Percentiles rank a stretch among this genome's conserved stretches.
Evolutionary conservation across 2,329 filamentous ascomycete genomes (phyloP).

Genomic region (Lasiodiplodia sp.): DNA sequence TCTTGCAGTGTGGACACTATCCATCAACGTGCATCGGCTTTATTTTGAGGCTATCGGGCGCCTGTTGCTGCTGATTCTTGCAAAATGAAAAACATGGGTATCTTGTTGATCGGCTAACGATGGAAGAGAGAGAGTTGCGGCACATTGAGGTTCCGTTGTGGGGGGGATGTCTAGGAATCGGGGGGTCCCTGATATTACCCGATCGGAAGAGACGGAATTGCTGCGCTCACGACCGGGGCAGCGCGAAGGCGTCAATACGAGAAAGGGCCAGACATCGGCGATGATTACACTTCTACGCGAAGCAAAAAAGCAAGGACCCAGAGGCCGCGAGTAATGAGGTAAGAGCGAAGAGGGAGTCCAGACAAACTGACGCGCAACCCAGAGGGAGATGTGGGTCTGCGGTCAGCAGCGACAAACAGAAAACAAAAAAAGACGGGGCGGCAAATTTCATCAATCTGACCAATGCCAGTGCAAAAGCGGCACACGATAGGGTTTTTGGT

Average conservation of each 20-base stretch:
- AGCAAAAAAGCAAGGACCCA: background rate
- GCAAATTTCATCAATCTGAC: background rate
- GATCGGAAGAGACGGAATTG: slow-evolving; percentile 16
- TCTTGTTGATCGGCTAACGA: slow-evolving; percentile 1
- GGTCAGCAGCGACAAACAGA: slow-evolving; percentile 11
- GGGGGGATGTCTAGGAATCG: background rate
- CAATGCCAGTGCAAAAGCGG: slow-evolving; percentile 1
- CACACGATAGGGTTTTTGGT: background rate
- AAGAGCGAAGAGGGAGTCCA: slow-evolving; percentile 2
- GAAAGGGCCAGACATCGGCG: slow-evolving; percentile 18
- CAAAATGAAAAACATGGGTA: slow-evolving; percentile 3
- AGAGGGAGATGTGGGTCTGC: slow-evolving; percentile 1
- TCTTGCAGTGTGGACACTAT: background rate
- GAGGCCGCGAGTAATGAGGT: slow-evolving; percentile 20
- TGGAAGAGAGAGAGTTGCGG: background rate
- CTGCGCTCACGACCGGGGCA: background rate
- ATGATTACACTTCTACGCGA: slow-evolving; percentile 14
- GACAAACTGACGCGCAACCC: background rate
- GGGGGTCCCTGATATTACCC: background rate
- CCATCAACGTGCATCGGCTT: background rate
- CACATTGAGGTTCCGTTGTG: background rate
- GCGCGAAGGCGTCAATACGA: slow-evolving; percentile 1
- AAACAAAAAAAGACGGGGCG: background rate
- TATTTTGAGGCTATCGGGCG: background rate
- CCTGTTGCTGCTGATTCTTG: background rate